Percentiles rank a stretch among this genome's conserved stretches.
phyloP scores from a whole-genome alignment of 768 basidiomycete species.

The Baorangia bicolor region DNA sequence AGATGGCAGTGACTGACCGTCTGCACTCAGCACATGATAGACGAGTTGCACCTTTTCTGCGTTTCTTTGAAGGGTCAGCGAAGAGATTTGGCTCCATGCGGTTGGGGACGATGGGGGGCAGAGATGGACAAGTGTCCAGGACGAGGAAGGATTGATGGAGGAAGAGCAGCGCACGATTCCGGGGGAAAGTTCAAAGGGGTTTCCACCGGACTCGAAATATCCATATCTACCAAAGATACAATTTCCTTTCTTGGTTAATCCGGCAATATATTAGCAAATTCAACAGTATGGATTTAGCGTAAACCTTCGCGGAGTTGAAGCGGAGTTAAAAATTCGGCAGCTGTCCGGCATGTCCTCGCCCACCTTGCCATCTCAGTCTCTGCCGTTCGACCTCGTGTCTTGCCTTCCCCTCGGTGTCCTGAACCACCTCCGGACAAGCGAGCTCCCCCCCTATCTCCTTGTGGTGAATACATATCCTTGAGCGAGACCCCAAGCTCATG shows the following conservation, averaged over 20 bases:
- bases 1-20: slow-evolving; percentile 41
- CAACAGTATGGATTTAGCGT: not conserved
- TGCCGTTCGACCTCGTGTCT: slow-evolving; percentile 15
- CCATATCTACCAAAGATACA: slow-evolving; percentile 7
- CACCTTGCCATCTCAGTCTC: not conserved
- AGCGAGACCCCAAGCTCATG: no score
- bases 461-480: no score
- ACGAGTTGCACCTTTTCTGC: slow-evolving; percentile 70
- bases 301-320: slow-evolving; percentile 26
- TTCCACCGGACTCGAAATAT: slow-evolving; percentile 16
- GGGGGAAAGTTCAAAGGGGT: slow-evolving; percentile 8
- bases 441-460: no score
- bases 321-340: slow-evolving; percentile 5
- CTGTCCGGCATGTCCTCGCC: slow-evolving; percentile 7
- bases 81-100: slow-evolving; percentile 27
- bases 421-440: not conserved
- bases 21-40: slow-evolving; percentile 81
- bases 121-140: slow-evolving; percentile 15
- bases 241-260: slow-evolving; percentile 26
- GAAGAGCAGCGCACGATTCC: slow-evolving; percentile 19
- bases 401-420: slow-evolving; percentile 8
- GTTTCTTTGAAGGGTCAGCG: slow-evolving; percentile 48
- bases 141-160: slow-evolving; percentile 28
- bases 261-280: slow-evolving; percentile 18
- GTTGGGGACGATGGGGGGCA: not conserved